A percentile compares a stretch with the other conserved stretches of the same genome.
Conservation (phyloP, 495 filamentous ascomycete species). For the Tetracladium marchalianum region DNA sequence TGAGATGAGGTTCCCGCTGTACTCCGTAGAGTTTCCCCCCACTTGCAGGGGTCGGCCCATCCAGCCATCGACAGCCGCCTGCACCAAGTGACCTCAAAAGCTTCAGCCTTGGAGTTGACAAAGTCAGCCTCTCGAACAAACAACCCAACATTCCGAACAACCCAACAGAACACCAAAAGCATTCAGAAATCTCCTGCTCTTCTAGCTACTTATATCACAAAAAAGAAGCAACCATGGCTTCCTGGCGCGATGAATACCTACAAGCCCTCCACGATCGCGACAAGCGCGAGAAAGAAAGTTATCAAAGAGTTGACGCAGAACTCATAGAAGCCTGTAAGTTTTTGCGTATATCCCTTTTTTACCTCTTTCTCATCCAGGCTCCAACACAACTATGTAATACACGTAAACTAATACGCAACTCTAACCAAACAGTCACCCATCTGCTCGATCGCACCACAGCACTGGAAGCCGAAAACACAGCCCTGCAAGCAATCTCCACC, state of each 20-base stretch:
- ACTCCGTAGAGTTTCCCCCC: too few relatives aligned
- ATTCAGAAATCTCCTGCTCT: too few relatives aligned
- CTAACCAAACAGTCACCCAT: constrained; percentile 43
- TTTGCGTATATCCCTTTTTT: constrained; percentile 1
- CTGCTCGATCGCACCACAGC: constrained; percentile 57
- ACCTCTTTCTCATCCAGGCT: background rate
- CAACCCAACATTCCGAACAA: too few relatives aligned
- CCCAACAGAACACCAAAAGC: too few relatives aligned
- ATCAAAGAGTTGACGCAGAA: constrained; percentile 22
- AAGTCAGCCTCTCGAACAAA: too few relatives aligned
- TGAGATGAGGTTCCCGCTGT: too few relatives aligned
- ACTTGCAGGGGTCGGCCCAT: too few relatives aligned
- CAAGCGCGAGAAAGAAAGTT: constrained; percentile 42
- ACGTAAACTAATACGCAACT: background rate
- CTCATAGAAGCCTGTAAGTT: constrained; percentile 50
- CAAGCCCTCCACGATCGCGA: constrained; percentile 45
- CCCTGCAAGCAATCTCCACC: constrained; percentile 18
- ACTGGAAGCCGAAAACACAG: constrained; percentile 41
- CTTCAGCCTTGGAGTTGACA: too few relatives aligned
- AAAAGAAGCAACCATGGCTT: constrained; percentile 5
- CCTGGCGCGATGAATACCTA: constrained; percentile 50
- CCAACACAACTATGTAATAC: background rate
- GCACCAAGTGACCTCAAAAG: too few relatives aligned
- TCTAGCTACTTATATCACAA: background rate
- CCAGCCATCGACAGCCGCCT: too few relatives aligned